Evolutionary conservation across 139 green algal genomes (phyloP).

Genomic region (Picochlorum costavermella): DNA sequence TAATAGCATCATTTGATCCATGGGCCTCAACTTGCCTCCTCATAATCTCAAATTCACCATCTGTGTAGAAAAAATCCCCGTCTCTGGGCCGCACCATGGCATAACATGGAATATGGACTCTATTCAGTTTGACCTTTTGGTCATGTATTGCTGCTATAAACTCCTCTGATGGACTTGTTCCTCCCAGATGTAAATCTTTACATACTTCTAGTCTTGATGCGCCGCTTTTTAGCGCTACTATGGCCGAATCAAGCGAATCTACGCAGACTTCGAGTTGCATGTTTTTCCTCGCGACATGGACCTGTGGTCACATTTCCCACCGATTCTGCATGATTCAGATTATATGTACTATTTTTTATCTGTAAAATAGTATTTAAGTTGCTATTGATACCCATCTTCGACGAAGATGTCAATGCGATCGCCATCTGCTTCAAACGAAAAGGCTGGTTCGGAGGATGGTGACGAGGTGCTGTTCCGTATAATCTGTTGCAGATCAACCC

Average conservation of each 20-base stretch:
- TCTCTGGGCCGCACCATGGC: constrained; percentile 20
- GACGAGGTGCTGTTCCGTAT: constrained; percentile 12
- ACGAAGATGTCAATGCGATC: constrained; percentile 21
- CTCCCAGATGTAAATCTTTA: constrained; percentile 6
- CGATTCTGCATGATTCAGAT: no score
- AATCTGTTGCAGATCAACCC: constrained; percentile 40
- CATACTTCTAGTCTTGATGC: constrained; percentile 25
- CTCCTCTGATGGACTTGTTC: constrained; percentile 7
- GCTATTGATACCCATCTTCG: constrained; percentile 7
- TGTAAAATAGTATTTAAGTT: no score
- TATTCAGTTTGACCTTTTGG: background rate
- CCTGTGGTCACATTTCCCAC: no score
- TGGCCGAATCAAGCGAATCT: constrained; percentile 11
- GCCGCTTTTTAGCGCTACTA: constrained; percentile 5
- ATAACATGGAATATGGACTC: constrained; percentile 6
- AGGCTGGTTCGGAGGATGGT: constrained; percentile 6
- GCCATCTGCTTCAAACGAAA: constrained; percentile 10
- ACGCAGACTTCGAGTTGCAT: constrained; percentile 23
- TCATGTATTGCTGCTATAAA: background rate
- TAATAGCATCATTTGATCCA: constrained; percentile 8
- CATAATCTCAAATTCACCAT: constrained; percentile 21
- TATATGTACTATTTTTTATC: no score
- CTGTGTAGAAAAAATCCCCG: constrained; percentile 19
- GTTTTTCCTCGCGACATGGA: no score
- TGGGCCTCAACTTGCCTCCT: constrained; percentile 14